Evolutionary conservation across 495 filamentous ascomycete genomes (phyloP).

Genomic region (Penicillium verhagenii): DNA sequence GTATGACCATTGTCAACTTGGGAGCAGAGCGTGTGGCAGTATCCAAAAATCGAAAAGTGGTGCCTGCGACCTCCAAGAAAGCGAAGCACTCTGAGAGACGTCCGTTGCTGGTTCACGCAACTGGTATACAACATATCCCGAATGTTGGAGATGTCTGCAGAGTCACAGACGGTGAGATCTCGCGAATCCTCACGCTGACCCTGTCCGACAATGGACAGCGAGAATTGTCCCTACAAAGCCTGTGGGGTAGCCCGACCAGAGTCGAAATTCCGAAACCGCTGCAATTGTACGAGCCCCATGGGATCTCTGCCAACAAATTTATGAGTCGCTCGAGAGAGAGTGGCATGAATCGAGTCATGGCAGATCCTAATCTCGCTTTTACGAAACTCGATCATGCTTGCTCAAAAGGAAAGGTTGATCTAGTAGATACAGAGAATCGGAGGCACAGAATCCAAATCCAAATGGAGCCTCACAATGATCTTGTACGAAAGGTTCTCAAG

Average conservation of each 20-base stretch:
- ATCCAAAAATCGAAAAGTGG: constrained; percentile 29
- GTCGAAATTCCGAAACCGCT: constrained; percentile 52
- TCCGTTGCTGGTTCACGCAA: constrained; percentile 40
- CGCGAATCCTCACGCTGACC: constrained; percentile 69
- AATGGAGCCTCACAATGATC: constrained; percentile 60
- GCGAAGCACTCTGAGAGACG: constrained; percentile 26
- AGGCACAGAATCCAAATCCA: constrained; percentile 65
- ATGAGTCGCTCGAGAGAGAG: constrained; percentile 45
- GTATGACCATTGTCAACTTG: constrained; percentile 66
- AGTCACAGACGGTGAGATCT: constrained; percentile 64
- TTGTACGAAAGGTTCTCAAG: constrained; percentile 58
- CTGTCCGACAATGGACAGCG: constrained; percentile 59
- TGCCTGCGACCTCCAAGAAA: constrained; percentile 24
- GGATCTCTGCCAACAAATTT: constrained; percentile 33
- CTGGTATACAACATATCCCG: constrained; percentile 39
- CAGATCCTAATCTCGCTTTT: constrained; percentile 45
- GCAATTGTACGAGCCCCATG: constrained; percentile 43
- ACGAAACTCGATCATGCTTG: constrained; percentile 43
- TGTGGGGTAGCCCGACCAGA: constrained; percentile 65
- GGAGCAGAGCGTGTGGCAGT: constrained; percentile 37
- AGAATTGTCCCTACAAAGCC: constrained; percentile 69
- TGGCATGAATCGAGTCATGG: constrained; percentile 52
- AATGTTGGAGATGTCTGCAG: constrained; percentile 74
- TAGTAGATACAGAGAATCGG: constrained; percentile 58
- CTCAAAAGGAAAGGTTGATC: constrained; percentile 58